Conservation (phyloP, 208 protist species). For the Herpetomonas tarakana region DNA sequence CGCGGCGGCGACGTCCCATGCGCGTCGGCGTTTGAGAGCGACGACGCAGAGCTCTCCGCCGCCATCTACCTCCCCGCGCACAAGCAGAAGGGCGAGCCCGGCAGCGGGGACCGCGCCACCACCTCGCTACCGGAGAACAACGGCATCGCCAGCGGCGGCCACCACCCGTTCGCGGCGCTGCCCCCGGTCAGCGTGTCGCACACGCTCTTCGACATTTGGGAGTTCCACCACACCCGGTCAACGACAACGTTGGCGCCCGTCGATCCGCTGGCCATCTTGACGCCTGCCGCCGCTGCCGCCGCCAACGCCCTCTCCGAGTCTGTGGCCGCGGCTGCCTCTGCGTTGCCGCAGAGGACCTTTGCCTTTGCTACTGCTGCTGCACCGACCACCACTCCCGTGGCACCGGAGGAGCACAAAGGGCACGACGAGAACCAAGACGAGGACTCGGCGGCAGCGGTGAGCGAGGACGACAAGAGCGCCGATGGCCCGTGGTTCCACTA, state of each 20-base stretch:
- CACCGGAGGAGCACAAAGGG: too few species aligned
- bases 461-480: conserved; percentile 1
- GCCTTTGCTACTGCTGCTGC: too few species aligned
- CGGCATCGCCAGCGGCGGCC: not conserved
- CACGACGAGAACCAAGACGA: too few species aligned
- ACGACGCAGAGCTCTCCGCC: conserved; percentile 29
- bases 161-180: not conserved
- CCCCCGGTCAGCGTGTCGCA: not conserved
- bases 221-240: not conserved
- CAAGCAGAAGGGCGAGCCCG: not conserved
- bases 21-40: conserved; percentile 43
- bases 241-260: not conserved
- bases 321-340: not conserved
- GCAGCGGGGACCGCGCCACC: not conserved
- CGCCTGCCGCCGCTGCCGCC: not conserved
- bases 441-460: too few species aligned
- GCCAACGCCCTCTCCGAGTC: not conserved
- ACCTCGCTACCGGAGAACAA: not conserved
- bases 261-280: not conserved
- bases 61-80: conserved; percentile 34
- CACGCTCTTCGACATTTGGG: not conserved
- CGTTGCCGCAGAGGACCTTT: too few species aligned
- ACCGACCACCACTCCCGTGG: too few species aligned
- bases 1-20: conserved; percentile 16
- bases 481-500: conserved; percentile 1